phyloP scores from a whole-genome alignment of 2,329 filamentous ascomycete genomes.

The Geosmithia putterillii region DNA sequence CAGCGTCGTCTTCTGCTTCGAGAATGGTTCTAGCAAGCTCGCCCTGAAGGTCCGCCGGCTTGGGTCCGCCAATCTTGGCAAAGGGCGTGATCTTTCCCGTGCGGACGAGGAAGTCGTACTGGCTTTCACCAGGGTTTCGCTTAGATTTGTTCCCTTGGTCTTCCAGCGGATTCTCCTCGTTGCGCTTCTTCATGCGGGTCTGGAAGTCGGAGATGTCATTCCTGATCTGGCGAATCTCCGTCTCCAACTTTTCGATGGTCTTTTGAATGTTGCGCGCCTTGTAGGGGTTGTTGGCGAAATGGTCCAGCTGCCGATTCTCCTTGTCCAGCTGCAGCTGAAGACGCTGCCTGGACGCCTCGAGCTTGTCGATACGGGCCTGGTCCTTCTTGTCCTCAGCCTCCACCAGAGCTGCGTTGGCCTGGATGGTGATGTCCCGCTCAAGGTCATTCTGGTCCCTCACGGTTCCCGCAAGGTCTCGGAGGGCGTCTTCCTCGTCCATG shows the following conservation, averaged over 20 bases:
- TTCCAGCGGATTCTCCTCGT: conserved; percentile 36
- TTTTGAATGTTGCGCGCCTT: conserved; percentile 46
- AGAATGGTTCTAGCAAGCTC: conserved; percentile 66
- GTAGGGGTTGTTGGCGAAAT: conserved; percentile 28
- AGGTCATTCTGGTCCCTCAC: conserved; percentile 82
- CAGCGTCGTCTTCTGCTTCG: conserved; percentile 66
- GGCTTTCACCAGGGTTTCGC: conserved; percentile 65
- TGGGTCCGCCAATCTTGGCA: conserved; percentile 59
- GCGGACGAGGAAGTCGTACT: conserved; percentile 81
- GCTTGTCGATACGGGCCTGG: conserved; percentile 47
- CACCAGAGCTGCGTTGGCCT: conserved; percentile 46
- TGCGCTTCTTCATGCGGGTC: conserved; percentile 65
- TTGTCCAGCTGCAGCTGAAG: conserved; percentile 53
- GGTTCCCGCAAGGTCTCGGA: conserved; percentile 52
- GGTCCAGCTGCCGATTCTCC: conserved; percentile 32
- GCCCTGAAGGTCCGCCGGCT: conserved; percentile 48
- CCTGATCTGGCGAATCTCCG: conserved; percentile 50
- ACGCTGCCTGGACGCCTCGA: conserved; percentile 40
- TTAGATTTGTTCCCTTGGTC: conserved; percentile 36
- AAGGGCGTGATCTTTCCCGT: conserved; percentile 98
- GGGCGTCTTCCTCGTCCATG: conserved; percentile 45
- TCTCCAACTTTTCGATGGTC: conserved; percentile 54
- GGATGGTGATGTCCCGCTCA: conserved; percentile 67
- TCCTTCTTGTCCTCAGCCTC: conserved; percentile 53
- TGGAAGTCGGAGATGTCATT: conserved; percentile 72